Conservation (phyloP, 805 yeast species). For the Torulaspora quercuum region DNA sequence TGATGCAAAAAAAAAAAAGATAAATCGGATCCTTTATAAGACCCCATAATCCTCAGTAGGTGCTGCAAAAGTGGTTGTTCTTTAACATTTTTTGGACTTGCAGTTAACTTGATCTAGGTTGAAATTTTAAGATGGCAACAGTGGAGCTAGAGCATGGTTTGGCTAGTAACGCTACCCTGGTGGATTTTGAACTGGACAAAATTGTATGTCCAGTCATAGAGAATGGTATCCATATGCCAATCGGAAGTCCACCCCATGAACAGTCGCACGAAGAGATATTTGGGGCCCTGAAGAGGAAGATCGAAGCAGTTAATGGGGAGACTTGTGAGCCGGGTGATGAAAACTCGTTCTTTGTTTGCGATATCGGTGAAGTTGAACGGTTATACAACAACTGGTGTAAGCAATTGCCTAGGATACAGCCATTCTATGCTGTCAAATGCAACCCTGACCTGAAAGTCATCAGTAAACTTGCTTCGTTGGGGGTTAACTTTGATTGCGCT, state of each 20-base stretch:
- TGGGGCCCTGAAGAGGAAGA: constrained; percentile 41
- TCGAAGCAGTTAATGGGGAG: constrained; percentile 49
- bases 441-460: constrained; percentile 69
- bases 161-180: constrained; percentile 1
- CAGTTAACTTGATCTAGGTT: too few species aligned
- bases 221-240: too few species aligned
- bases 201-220: too few species aligned
- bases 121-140: constrained; percentile 2
- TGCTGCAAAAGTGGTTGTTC: too few species aligned
- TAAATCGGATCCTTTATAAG: too few species aligned
- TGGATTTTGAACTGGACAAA: neutral
- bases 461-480: constrained; percentile 52
- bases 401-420: constrained; percentile 68
- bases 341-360: constrained; percentile 85
- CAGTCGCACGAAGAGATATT: constrained; percentile 38
- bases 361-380: constrained; percentile 66
- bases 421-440: constrained; percentile 95
- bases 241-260: constrained; percentile 28
- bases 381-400: constrained; percentile 61
- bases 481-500: constrained; percentile 89
- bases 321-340: constrained; percentile 72
- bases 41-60: too few species aligned
- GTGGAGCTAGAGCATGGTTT: constrained; percentile 4
- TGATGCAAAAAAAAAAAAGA: too few species aligned
- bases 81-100: too few species aligned